These are phyloP conservation scores for Pseudognaphalium luteoalbum DNA, from an alignment of 129 eudicot genomes.

Conservation along the genomic window DNA sequence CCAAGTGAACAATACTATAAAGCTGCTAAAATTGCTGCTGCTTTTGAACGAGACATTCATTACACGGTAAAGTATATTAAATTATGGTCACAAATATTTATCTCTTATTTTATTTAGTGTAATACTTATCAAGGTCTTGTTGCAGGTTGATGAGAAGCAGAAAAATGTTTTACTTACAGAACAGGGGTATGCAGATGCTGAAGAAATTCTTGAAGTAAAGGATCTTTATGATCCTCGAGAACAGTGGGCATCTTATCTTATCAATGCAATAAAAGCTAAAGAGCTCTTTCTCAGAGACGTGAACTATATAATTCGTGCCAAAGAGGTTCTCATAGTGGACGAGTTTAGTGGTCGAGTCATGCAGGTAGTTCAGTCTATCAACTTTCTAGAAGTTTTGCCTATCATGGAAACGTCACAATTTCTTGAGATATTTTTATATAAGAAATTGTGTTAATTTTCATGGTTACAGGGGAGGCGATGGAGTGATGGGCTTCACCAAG, in stretches of 20 bases:
- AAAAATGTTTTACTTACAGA: conserved; percentile 88
- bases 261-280: conserved; percentile 92
- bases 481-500: conserved; percentile 99
- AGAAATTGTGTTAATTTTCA: not conserved
- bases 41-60: conserved; percentile 95
- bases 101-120: not conserved
- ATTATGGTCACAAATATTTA: conserved; percentile 5
- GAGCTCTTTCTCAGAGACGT: conserved; percentile 96
- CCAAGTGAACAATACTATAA: conserved; percentile 97
- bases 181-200: conserved; percentile 99
- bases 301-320: conserved; percentile 91
- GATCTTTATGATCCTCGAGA: conserved; percentile 96
- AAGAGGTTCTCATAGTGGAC: conserved; percentile 98
- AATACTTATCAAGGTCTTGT: conserved; percentile 14
- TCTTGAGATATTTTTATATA: conserved; percentile 10
- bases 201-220: conserved; percentile 88
- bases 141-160: conserved; percentile 99
- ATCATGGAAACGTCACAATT: not conserved
- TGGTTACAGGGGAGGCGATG: conserved; percentile 90
- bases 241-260: conserved; percentile 93
- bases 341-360: conserved; percentile 99
- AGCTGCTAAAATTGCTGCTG: conserved; percentile 98
- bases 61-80: conserved; percentile 60
- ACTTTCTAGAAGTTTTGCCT: conserved; percentile 5
- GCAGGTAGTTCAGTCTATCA: conserved; percentile 62